Evolutionary conservation across 208 protist species (phyloP).

Genomic region (Crithidia brevicula): DNA sequence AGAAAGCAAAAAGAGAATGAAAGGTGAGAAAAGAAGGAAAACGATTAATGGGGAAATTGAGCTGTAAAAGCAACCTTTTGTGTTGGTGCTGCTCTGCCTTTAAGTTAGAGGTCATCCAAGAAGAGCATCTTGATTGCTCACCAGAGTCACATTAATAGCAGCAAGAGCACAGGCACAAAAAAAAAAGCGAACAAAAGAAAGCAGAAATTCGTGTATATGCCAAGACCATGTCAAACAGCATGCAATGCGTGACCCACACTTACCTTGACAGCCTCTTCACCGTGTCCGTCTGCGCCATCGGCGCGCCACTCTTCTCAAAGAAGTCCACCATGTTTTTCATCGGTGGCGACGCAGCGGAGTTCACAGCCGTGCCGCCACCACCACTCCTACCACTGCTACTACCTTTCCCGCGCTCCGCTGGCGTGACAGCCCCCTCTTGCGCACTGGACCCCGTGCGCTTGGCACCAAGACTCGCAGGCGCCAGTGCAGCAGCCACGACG

Average conservation of each 20-base stretch:
- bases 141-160: too few relatives aligned
- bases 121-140: too few relatives aligned
- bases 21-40: background rate
- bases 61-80: background rate
- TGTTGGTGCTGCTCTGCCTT: too few relatives aligned
- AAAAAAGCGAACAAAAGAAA: slow-evolving; percentile 2
- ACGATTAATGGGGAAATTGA: background rate
- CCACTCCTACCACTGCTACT: background rate
- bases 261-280: slow-evolving; percentile 2
- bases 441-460: too few relatives aligned
- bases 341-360: background rate
- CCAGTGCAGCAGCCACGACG: background rate
- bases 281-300: background rate
- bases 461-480: background rate
- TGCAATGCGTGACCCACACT: background rate
- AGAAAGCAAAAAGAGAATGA: background rate
- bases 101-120: too few relatives aligned
- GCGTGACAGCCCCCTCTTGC: too few relatives aligned
- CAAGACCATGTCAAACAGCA: background rate
- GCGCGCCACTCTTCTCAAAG: slow-evolving; percentile 1
- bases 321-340: slow-evolving; percentile 14
- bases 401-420: too few relatives aligned
- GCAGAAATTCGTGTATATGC: background rate
- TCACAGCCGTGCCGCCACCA: background rate
- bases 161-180: background rate